A percentile compares a stretch with the other conserved stretches of the same genome.
phyloP scores from a whole-genome alignment of 495 filamentous ascomycete species.

The Penicillium turbatum region DNA sequence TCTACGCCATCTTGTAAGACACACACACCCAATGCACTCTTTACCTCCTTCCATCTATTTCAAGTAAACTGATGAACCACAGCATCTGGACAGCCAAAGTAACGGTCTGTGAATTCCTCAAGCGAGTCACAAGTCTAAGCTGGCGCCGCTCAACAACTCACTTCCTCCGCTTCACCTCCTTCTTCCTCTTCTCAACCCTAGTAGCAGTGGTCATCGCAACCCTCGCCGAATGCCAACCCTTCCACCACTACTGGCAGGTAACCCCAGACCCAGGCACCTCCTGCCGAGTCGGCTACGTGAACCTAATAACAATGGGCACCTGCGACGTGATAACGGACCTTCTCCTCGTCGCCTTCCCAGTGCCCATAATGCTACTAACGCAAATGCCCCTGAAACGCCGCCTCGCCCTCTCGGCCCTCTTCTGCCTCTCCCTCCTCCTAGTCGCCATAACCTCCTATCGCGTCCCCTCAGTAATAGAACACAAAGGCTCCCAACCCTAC shows the following conservation, averaged over 20 bases:
- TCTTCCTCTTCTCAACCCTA: constrained; percentile 72
- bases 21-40: neutral
- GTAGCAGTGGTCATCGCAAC: constrained; percentile 74
- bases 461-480: constrained; percentile 63
- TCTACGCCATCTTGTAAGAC: constrained; percentile 56
- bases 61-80: neutral
- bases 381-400: constrained; percentile 63
- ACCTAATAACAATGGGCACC: constrained; percentile 81
- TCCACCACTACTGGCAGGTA: constrained; percentile 86
- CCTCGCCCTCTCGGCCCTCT: constrained; percentile 66
- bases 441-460: constrained; percentile 73
- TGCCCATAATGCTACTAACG: constrained; percentile 75
- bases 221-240: constrained; percentile 80
- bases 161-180: constrained; percentile 63
- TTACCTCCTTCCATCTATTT: neutral
- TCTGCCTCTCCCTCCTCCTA: constrained; percentile 73
- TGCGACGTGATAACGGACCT: constrained; percentile 87
- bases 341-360: constrained; percentile 78
- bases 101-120: constrained; percentile 86
- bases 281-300: constrained; percentile 79
- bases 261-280: constrained; percentile 77
- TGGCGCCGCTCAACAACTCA: constrained; percentile 69
- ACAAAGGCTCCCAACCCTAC: constrained; percentile 62
- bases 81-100: constrained; percentile 92
- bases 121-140: constrained; percentile 61